Percentiles rank a stretch among this genome's conserved stretches.
phyloP scores from a whole-genome alignment of 305 asterid species.

The Fraxinus baroniana region DNA sequence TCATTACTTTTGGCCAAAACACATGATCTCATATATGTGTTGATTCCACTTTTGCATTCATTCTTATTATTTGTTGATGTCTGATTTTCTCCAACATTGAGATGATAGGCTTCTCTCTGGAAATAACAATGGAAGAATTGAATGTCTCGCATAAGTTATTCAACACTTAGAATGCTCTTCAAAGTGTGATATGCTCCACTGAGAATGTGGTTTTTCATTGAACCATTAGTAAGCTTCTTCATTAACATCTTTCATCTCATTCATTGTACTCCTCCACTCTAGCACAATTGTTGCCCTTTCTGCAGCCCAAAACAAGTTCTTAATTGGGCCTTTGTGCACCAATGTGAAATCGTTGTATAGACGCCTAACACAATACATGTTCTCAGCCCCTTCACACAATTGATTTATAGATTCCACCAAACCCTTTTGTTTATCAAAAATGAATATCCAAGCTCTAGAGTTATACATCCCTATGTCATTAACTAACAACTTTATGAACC shows the following conservation, averaged over 20 bases:
- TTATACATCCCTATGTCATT: background rate
- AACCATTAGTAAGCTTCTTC: no score
- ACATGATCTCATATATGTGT: background rate
- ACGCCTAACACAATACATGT: background rate
- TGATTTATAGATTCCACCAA: background rate
- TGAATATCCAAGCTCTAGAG: background rate
- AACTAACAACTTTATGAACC: background rate
- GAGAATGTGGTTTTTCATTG: background rate
- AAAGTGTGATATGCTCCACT: background rate
- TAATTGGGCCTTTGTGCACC: background rate
- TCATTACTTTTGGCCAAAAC: background rate
- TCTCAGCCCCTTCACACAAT: background rate
- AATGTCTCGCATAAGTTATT: background rate
- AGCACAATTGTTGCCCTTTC: no score
- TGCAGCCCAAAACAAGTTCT: background rate
- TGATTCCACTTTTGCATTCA: no score
- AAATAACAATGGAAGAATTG: background rate
- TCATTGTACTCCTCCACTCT: background rate
- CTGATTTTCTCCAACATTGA: no score
- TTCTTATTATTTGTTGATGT: no score
- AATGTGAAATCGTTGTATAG: background rate
- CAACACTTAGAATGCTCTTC: background rate
- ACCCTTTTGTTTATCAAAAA: background rate
- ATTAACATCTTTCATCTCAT: no score
- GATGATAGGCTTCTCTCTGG: background rate